Evolutionary conservation across 2,329 filamentous ascomycete species (phyloP).

Genomic region (Dothistroma septosporum): DNA sequence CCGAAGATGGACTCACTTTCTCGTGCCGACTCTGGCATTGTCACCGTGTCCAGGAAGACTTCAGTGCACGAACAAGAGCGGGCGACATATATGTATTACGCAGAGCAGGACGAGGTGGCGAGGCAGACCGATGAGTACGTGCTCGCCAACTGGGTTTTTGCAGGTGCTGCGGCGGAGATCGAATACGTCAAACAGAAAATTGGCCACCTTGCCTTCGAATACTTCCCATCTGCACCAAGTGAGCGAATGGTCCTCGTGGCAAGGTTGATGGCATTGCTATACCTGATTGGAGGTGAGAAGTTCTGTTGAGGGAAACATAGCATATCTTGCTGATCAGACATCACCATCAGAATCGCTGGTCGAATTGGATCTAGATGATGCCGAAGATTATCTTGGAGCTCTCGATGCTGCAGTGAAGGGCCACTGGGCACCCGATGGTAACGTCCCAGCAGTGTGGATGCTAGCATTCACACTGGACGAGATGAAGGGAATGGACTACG

Average conservation of each 20-base stretch:
- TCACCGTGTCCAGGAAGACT: neutral
- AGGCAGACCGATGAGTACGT: slow-evolving; percentile 4
- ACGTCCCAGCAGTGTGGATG: slow-evolving; percentile 9
- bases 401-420: slow-evolving; percentile 6
- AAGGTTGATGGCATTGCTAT: slow-evolving; percentile 5
- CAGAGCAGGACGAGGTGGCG: neutral
- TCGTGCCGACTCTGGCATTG: neutral
- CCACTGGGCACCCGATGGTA: slow-evolving; percentile 5
- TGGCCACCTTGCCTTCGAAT: slow-evolving; percentile 3
- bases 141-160: slow-evolving; percentile 6
- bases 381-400: slow-evolving; percentile 9
- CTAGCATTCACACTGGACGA: slow-evolving; percentile 6
- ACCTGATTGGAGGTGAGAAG: slow-evolving; percentile 1
- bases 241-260: slow-evolving; percentile 6
- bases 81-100: neutral
- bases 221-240: slow-evolving; percentile 4
- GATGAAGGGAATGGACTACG: slow-evolving; percentile 5
- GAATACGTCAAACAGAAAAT: slow-evolving; percentile 2
- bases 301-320: neutral
- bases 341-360: slow-evolving; percentile 1
- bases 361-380: slow-evolving; percentile 5
- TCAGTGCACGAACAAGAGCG: neutral
- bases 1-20: neutral
- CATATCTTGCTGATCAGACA: neutral
- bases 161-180: neutral